A percentile compares a stretch with the other conserved stretches of the same genome.
Conservation (phyloP, 148 eudicot genomes). For the Silene conica region DNA sequence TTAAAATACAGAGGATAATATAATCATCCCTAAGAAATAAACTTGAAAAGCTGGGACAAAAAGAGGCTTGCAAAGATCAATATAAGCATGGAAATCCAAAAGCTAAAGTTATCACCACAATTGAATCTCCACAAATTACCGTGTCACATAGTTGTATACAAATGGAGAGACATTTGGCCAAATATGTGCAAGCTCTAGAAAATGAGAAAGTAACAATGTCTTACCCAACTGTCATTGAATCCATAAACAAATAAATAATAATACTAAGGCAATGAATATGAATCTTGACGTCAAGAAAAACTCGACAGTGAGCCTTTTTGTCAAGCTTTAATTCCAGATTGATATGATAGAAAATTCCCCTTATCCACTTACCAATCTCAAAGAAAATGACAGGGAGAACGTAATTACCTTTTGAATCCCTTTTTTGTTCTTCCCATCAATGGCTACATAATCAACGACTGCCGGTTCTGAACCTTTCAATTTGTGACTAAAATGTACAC, state of each 20-base stretch:
- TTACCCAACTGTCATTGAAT: neutral
- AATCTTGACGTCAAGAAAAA: neutral
- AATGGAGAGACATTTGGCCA: neutral
- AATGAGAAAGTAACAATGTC: neutral
- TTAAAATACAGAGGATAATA: neutral
- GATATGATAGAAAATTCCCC: neutral
- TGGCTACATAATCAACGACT: constrained; percentile 77
- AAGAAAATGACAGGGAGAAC: neutral
- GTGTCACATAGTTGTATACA: neutral
- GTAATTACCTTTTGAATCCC: constrained; percentile 61
- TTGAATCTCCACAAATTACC: neutral
- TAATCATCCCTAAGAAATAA: neutral
- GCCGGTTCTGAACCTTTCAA: constrained; percentile 72
- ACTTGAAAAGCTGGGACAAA: neutral
- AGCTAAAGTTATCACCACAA: neutral
- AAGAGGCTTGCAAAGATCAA: neutral
- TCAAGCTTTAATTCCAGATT: neutral
- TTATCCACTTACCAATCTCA: neutral
- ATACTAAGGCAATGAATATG: neutral
- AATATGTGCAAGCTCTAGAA: neutral
- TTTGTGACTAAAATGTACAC: constrained; percentile 23
- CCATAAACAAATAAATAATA: neutral
- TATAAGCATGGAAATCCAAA: neutral
- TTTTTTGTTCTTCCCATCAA: constrained; percentile 68
- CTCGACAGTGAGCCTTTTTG: neutral